A percentile compares a stretch with the other conserved stretches of the same genome.
Evolutionary conservation across 768 basidiomycete genomes (phyloP).

Genomic region (Boletus tomentosulus): DNA sequence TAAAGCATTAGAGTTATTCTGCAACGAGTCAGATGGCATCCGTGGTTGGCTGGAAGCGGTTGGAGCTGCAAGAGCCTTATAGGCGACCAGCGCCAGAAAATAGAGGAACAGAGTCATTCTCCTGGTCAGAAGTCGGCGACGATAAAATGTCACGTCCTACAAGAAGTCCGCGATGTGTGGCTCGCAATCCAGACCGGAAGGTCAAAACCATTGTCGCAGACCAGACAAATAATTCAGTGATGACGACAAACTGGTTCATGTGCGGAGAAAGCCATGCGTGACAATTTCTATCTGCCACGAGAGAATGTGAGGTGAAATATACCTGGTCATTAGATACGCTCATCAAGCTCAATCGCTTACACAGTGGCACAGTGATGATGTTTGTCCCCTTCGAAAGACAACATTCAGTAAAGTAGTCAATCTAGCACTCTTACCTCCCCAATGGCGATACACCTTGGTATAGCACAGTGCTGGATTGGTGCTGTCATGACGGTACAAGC

Average conservation of each 20-base stretch:
- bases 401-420: too few relatives aligned
- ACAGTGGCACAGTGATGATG: too few relatives aligned
- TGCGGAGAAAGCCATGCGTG: neutral
- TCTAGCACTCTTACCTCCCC: too few relatives aligned
- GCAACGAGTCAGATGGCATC: neutral
- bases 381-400: neutral
- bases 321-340: too few relatives aligned
- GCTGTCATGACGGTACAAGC: too few relatives aligned
- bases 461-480: too few relatives aligned
- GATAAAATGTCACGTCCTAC: neutral
- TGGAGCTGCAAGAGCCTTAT: constrained; percentile 8
- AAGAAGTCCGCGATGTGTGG: neutral
- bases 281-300: neutral
- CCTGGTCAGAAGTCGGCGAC: neutral
- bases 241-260: neutral
- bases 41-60: constrained; percentile 3
- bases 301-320: neutral
- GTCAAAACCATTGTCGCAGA: constrained; percentile 5
- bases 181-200: constrained; percentile 3
- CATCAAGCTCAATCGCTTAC: too few relatives aligned
- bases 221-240: neutral
- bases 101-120: constrained; percentile 8
- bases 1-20: neutral
- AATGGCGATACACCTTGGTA: neutral
- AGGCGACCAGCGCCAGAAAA: constrained; percentile 18